Evolutionary conservation across 805 yeast genomes (phyloP).

Genomic region (Sugiyamaella chiloensis): DNA sequence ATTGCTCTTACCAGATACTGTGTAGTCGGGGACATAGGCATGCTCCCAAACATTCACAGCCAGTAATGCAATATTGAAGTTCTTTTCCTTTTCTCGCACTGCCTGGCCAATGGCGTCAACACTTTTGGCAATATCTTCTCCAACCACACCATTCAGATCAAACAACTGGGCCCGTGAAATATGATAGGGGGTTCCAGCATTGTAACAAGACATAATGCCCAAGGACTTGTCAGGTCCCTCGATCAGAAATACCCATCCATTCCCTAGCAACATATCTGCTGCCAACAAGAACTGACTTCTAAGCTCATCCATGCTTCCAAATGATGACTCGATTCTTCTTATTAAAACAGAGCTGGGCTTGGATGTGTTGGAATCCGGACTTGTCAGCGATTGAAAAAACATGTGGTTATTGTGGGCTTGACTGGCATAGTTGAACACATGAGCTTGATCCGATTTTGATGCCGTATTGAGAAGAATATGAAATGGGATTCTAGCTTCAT

Average conservation of each 20-base stretch:
- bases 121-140: conserved; percentile 48
- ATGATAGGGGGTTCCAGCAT: conserved; percentile 80
- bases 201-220: conserved; percentile 77
- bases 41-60: conserved; percentile 85
- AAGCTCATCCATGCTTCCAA: conserved; percentile 77
- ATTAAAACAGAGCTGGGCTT: conserved; percentile 33
- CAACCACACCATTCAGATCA: conserved; percentile 74
- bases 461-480: conserved; percentile 63
- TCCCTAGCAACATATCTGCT: conserved; percentile 73
- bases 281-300: conserved; percentile 65
- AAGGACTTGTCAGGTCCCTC: conserved; percentile 52
- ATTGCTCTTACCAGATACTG: conserved; percentile 64
- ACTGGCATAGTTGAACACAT: conserved; percentile 82
- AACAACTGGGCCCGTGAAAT: conserved; percentile 56
- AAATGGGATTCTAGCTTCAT: conserved; percentile 73
- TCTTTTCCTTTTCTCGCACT: conserved; percentile 29
- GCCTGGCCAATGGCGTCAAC: conserved; percentile 43
- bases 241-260: conserved; percentile 88
- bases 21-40: conserved; percentile 83
- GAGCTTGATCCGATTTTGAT: conserved; percentile 60
- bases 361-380: conserved; percentile 22
- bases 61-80: conserved; percentile 58
- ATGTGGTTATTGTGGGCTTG: conserved; percentile 91
- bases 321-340: conserved; percentile 52
- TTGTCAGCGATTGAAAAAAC: conserved; percentile 61